Base-by-base conservation (phyloP, 2,329 filamentous ascomycete genomes). In the Cordyceps cicadae region DNA sequence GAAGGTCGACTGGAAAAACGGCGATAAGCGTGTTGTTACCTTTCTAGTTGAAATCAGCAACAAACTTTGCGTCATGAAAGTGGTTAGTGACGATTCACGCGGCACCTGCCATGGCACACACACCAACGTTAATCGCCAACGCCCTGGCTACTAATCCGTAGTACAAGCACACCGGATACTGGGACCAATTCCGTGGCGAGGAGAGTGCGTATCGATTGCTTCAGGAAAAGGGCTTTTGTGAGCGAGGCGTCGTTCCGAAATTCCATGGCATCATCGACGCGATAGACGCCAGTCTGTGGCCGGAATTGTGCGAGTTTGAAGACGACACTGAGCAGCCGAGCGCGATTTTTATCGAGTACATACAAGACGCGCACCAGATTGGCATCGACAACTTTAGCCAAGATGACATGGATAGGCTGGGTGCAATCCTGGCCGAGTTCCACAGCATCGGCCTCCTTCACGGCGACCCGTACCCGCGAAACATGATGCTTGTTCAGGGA, bases 401-500 rank as follows among this genome's bases (percentile, higher is more conserved):
- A 41, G 21, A 46, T 21, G 48, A 41, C 6, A 46, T 56, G n/a
- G 41, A 56, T 19, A 46, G 24, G 54, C 54, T 56, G 24, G 11
- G 11, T 41, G 24, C 41, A 56, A 56, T 56, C 2, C 15, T 46
- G 8, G 14, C 24, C 21, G 54, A 46, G 15, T 39, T 54, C 21
- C 37, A 54, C 14, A 11, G 7, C 4, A 3, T 54, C n/a, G 51
- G 26, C 45, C 41, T 37, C 26, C 39, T 48, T 19, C 54, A 56
- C 34, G 41, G 45, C 29, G 41, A 56, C 45, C 21, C 26, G 21
- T 56, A 29, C 45, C 41, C 41, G 21, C 48, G 54, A 56, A 56
- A 56, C 41, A 56, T 56, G 41, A 56, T 48, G 54, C 17, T 48
- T 32, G 54, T 56, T 46, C 39, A 19, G n/a, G 54, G 54, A 32